Percentiles rank a stretch among this genome's conserved stretches.
Evolutionary conservation across 306 rosid genomes (phyloP).

Genomic region (Pterocarpus macrocarpus): DNA sequence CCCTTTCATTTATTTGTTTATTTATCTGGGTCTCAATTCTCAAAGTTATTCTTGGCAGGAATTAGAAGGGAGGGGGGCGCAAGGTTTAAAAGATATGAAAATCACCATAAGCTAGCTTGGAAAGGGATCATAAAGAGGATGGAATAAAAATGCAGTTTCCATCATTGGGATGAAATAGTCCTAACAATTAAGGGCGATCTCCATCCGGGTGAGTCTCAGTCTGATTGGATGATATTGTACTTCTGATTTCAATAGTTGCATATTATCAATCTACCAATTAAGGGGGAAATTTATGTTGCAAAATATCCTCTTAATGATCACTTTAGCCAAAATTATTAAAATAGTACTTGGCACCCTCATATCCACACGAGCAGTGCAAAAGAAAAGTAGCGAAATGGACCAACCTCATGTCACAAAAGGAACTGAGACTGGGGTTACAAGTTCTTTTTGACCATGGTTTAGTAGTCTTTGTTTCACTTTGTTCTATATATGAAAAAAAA

Average conservation of each 20-base stretch:
- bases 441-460: conserved; percentile 64
- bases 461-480: conserved; percentile 20
- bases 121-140: background rate
- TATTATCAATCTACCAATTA: background rate
- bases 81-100: background rate
- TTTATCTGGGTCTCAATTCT: background rate
- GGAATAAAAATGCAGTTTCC: background rate
- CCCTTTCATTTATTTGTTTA: background rate
- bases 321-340: background rate
- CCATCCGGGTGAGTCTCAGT: no score
- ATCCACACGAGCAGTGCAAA: conserved; percentile 65
- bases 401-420: conserved; percentile 50
- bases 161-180: background rate
- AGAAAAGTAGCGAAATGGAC: conserved; percentile 60
- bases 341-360: background rate
- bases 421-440: conserved; percentile 52
- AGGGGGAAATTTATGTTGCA: background rate
- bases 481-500: no score
- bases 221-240: conserved; percentile 14
- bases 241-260: background rate
- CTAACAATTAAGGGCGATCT: background rate
- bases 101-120: background rate
- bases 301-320: background rate
- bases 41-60: no score
- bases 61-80: no score